Conservation (phyloP, 2,329 filamentous ascomycete species). For the Penicillium digitatum region DNA sequence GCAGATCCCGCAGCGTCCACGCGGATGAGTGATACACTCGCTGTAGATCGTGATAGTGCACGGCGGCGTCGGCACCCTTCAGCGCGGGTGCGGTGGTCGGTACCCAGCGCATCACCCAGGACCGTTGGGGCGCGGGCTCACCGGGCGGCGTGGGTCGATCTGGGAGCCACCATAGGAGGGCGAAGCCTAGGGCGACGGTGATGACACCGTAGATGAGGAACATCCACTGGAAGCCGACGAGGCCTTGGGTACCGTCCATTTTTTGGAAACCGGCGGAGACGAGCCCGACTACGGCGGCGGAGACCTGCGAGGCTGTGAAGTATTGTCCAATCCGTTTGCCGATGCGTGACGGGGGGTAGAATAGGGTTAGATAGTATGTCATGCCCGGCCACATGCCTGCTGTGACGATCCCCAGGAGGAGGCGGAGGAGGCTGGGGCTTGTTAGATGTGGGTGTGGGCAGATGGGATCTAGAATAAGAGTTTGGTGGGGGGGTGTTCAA, state of each 20-base stretch:
- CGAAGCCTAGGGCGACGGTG: constrained; percentile 66
- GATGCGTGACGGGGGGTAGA: constrained; percentile 81
- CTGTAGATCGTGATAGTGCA: constrained; percentile 79
- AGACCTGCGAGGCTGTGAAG: constrained; percentile 84
- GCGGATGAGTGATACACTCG: constrained; percentile 71
- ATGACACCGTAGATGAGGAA: constrained; percentile 81
- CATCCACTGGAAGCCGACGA: constrained; percentile 69
- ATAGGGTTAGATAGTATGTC: constrained; percentile 86
- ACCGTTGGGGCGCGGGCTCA: constrained; percentile 15
- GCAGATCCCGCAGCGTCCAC: constrained; percentile 70
- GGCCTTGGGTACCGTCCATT: constrained; percentile 73
- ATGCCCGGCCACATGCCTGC: constrained; percentile 95
- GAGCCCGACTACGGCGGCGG: constrained; percentile 80
- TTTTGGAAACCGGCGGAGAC: constrained; percentile 88
- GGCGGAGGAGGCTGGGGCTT: constrained; percentile 59
- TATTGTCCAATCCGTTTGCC: constrained; percentile 87
- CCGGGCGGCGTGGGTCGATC: constrained; percentile 72
- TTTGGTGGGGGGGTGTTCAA: constrained; percentile 4
- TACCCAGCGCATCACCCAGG: constrained; percentile 57
- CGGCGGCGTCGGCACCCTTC: constrained; percentile 68
- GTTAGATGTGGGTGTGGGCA: constrained; percentile 15
- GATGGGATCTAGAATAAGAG: neutral
- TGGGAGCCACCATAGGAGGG: constrained; percentile 83
- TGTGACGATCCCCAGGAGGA: constrained; percentile 80
- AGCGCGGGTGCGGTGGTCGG: constrained; percentile 68